phyloP scores from a whole-genome alignment of 352 stramenopile genomes.

The Phytophthora hibernalis region DNA sequence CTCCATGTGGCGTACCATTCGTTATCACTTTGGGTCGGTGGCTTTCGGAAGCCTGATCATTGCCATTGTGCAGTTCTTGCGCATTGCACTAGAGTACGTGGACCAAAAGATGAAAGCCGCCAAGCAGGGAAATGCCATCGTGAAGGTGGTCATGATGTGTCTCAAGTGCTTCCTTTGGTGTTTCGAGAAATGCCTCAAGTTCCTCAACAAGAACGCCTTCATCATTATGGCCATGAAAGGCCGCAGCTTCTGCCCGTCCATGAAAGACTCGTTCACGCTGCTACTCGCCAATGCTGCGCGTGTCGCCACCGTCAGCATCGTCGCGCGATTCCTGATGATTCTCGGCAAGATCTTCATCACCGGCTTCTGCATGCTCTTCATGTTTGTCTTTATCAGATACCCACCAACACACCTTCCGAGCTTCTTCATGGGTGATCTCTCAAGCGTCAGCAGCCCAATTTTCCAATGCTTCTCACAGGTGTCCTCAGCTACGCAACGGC shows the following conservation, averaged over 20 bases:
- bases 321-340: conserved; percentile 85
- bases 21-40: conserved; percentile 86
- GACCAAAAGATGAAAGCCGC: conserved; percentile 75
- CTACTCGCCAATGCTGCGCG: conserved; percentile 95
- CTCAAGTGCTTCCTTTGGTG: conserved; percentile 90
- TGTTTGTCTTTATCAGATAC: conserved; percentile 83
- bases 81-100: conserved; percentile 79
- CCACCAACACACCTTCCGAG: conserved; percentile 58
- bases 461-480: conserved; percentile 80
- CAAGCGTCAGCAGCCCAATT: conserved; percentile 72
- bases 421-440: conserved; percentile 80
- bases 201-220: conserved; percentile 91
- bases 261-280: conserved; percentile 95
- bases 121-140: conserved; percentile 68
- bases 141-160: conserved; percentile 87
- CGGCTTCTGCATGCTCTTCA: conserved; percentile 77
- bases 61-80: conserved; percentile 83
- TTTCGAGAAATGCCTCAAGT: conserved; percentile 92
- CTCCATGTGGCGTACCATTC: conserved; percentile 70
- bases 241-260: conserved; percentile 84
- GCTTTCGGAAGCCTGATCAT: conserved; percentile 90
- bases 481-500: conserved; percentile 74
- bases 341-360: conserved; percentile 92
- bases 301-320: conserved; percentile 87
- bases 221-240: conserved; percentile 92